phyloP scores from a whole-genome alignment of 2,329 filamentous ascomycete genomes.

The Venturiaceae sp. region DNA sequence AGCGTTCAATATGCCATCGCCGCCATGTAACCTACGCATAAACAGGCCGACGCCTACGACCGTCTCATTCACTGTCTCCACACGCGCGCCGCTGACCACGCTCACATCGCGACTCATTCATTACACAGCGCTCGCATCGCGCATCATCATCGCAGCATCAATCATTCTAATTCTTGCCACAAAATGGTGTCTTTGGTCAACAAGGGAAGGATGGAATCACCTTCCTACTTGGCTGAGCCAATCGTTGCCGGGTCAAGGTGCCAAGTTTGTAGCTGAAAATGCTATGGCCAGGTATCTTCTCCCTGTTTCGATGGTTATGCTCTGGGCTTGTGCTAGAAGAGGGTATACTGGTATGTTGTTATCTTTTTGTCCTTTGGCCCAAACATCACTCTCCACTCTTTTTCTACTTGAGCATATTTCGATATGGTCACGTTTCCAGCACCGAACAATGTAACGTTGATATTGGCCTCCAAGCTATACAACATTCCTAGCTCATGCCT shows the following conservation, averaged over 20 bases:
- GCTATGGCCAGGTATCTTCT: conserved; percentile 3
- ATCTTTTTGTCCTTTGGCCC: neutral
- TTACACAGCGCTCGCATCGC: conserved; percentile 1
- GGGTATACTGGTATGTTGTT: conserved; percentile 8
- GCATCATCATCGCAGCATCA: conserved; percentile 3
- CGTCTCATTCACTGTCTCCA: conserved; percentile 87
- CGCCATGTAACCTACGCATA: conserved; percentile 4
- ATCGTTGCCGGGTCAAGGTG: neutral
- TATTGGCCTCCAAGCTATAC: neutral
- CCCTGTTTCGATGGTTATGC: neutral
- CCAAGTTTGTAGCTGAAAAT: neutral
- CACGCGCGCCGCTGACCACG: conserved; percentile 47
- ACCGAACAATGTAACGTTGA: no score
- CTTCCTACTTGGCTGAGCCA: conserved; percentile 2
- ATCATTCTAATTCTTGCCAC: conserved; percentile 12
- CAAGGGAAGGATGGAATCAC: neutral
- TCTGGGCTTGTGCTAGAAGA: conserved; percentile 4
- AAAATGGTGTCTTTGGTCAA: conserved; percentile 13
- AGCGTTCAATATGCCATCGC: conserved; percentile 5
- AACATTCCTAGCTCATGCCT: no score
- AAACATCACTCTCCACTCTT: no score
- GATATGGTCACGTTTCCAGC: neutral
- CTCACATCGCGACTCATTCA: conserved; percentile 30
- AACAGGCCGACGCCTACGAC: conserved; percentile 59
- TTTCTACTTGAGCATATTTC: neutral